phyloP scores from a whole-genome alignment of 2,329 filamentous ascomycete species.

The Beauveria asiatica region DNA sequence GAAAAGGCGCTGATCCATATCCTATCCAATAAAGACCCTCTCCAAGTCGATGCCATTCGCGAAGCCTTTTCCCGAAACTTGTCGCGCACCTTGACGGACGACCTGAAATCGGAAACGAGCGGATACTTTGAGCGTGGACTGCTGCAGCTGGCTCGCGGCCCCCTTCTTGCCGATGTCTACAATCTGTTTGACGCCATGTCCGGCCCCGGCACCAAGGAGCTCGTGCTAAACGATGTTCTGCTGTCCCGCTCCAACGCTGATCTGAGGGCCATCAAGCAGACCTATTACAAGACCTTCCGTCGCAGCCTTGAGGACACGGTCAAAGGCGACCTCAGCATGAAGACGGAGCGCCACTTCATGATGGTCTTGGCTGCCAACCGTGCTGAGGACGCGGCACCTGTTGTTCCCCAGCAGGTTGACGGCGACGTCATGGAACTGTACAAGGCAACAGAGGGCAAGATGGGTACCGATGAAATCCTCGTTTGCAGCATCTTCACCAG shows the following conservation, averaged over 20 bases:
- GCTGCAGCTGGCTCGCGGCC: constrained; percentile 67
- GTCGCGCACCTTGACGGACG: constrained; percentile 61
- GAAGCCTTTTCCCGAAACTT: constrained; percentile 56
- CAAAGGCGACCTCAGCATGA: constrained; percentile 70
- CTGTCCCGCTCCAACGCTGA: constrained; percentile 81
- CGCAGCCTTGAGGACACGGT: constrained; percentile 63
- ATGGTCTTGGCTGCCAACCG: constrained; percentile 69
- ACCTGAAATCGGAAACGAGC: constrained; percentile 70
- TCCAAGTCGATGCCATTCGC: constrained; percentile 64
- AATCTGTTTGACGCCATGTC: constrained; percentile 63
- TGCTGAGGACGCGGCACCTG: constrained; percentile 67
- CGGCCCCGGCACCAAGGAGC: constrained; percentile 79
- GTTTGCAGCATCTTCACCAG: constrained; percentile 72
- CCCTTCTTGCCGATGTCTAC: constrained; percentile 66
- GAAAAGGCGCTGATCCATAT: constrained; percentile 66
- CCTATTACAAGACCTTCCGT: constrained; percentile 61
- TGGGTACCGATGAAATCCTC: constrained; percentile 64
- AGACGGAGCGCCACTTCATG: constrained; percentile 78
- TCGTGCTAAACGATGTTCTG: constrained; percentile 76
- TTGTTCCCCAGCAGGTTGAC: constrained; percentile 65
- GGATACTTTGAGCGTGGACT: constrained; percentile 68
- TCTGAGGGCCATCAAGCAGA: constrained; percentile 72
- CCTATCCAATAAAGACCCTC: constrained; percentile 64
- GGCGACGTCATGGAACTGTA: constrained; percentile 70
- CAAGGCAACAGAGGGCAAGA: constrained; percentile 62